These are phyloP conservation scores for Leishmania braziliensis DNA, from an alignment of 208 protist genomes.

Conservation along the genomic window DNA sequence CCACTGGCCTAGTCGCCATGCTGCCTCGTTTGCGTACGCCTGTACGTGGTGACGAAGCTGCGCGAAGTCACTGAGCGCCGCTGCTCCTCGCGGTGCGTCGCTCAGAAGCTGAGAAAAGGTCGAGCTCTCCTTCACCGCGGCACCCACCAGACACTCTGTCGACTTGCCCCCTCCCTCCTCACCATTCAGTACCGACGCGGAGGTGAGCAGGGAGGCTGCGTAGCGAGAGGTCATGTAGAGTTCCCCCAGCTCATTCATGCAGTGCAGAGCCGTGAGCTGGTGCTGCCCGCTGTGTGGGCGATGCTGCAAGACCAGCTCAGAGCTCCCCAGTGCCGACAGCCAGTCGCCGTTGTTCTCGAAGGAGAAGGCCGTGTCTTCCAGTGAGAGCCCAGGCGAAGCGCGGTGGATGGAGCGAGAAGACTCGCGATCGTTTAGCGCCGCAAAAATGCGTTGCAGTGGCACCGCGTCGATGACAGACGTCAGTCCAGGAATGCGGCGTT, in stretches of 20 bases:
- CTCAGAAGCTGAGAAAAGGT: conserved; percentile 16
- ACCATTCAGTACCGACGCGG: not conserved
- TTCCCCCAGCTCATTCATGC: conserved; percentile 85
- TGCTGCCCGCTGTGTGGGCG: conserved; percentile 59
- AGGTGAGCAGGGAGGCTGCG: conserved; percentile 31
- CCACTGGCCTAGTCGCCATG: conserved; percentile 88
- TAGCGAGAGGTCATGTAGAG: conserved; percentile 87
- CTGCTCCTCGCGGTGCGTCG: not conserved
- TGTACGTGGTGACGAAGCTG: conserved; percentile 45
- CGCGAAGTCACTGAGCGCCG: not conserved
- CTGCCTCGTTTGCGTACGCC: conserved; percentile 85
- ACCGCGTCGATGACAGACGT: conserved; percentile 26
- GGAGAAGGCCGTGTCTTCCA: conserved; percentile 74
- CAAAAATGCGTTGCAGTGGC: conserved; percentile 83
- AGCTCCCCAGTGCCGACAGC: conserved; percentile 68
- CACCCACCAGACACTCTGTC: not conserved
- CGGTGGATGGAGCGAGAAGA: conserved; percentile 76
- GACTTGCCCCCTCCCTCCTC: not conserved
- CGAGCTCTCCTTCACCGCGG: conserved; percentile 3
- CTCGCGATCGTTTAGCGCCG: conserved; percentile 75
- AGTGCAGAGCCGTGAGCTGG: conserved; percentile 79
- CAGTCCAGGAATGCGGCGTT: conserved; percentile 56
- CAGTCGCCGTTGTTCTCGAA: conserved; percentile 89
- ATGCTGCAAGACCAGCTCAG: conserved; percentile 84
- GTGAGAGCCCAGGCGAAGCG: conserved; percentile 32